Percentiles rank a stretch among this genome's conserved stretches.
These are phyloP conservation scores for Knoxdaviesia capensis DNA, from an alignment of 2,329 filamentous ascomycete species.

Conservation along the genomic window DNA sequence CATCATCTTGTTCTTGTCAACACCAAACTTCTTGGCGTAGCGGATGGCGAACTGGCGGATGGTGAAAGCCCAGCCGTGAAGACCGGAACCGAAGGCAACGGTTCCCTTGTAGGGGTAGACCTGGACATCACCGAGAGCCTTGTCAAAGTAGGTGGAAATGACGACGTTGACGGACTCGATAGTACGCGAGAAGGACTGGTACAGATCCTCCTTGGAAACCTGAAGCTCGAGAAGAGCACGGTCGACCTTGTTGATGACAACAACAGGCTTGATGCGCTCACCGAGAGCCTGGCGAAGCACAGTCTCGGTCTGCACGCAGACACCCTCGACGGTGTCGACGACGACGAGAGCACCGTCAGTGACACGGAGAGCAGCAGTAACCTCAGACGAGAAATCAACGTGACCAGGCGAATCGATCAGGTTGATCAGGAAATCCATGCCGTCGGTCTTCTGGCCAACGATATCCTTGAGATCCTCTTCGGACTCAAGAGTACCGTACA, in stretches of 20 bases:
- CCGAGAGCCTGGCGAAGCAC: slow-evolving; percentile 95
- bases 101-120: slow-evolving; percentile 97
- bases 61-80: slow-evolving; percentile 99
- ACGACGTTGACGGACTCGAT: slow-evolving; percentile 99
- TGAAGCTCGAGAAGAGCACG: slow-evolving; percentile 98
- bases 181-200: slow-evolving; percentile 98
- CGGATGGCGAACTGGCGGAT: slow-evolving; percentile 88
- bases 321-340: slow-evolving; percentile 99
- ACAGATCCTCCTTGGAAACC: slow-evolving; percentile 95
- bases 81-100: slow-evolving; percentile 97
- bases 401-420: slow-evolving; percentile 99
- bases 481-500: slow-evolving; percentile 69
- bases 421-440: slow-evolving; percentile 99
- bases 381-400: slow-evolving; percentile 99
- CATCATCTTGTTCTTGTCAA: slow-evolving; percentile 99
- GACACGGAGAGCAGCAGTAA: slow-evolving; percentile 98
- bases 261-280: slow-evolving; percentile 99
- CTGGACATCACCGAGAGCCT: slow-evolving; percentile 90
- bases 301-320: slow-evolving; percentile 99
- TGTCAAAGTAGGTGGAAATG: slow-evolving; percentile 98
- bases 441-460: slow-evolving; percentile 65
- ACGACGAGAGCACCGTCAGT: slow-evolving; percentile 98
- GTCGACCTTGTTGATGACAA: slow-evolving; percentile 99
- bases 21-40: slow-evolving; percentile 99
- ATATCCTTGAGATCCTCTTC: slow-evolving; percentile 90